Base-by-base conservation (phyloP, 345 rosid genomes). In the Trapa incisa region DNA sequence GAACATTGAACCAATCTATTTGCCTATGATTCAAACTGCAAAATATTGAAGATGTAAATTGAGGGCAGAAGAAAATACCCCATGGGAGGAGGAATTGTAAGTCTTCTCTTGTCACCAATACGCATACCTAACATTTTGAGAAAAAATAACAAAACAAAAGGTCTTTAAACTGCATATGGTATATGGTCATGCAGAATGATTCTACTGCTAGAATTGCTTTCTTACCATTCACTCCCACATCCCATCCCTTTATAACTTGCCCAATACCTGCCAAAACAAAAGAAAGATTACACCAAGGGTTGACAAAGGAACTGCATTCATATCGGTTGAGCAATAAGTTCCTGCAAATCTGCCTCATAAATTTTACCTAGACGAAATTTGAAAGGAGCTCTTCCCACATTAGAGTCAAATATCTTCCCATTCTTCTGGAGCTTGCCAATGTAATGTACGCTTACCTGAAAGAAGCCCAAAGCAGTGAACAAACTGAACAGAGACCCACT, bases 171-270 rank as follows among this genome's bases (percentile, higher is more conserved):
- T 11, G 37, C 38, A 58, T 37, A 32, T 58, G 15, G 33, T 22
- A 22, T 22, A 22, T 22, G 29, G 29, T 22, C 29, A 22, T 22
- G 29, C 29, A 22, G 29, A 22, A 22, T 22, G 29, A 22, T 22
- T 22, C 29, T 22, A 22, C 29, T 58, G 3, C 6, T 22, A 58
- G 12, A 58, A 3, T 32, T 1, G 63, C 32, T 58, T 38, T 37
- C 63, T 78, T 80, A 95, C 99, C 98, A 35, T 78, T 78, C 60
- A 95, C 92, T 29, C 99, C 99, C 66, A 91, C 92, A 79, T 95
- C 99, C 99, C 98, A 95, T 71, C 98, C 99, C 78, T 87, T 87
- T 62, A 95, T 95, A 70, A 95, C 99, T 76, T 86, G 77, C 47
- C 98, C 98, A 1, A 87, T 72, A 68, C 99, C 97, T 95, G 48